Evolutionary conservation across 164 flowering plant genomes (phyloP).

Genomic region (Chimonanthus salicifolius): DNA sequence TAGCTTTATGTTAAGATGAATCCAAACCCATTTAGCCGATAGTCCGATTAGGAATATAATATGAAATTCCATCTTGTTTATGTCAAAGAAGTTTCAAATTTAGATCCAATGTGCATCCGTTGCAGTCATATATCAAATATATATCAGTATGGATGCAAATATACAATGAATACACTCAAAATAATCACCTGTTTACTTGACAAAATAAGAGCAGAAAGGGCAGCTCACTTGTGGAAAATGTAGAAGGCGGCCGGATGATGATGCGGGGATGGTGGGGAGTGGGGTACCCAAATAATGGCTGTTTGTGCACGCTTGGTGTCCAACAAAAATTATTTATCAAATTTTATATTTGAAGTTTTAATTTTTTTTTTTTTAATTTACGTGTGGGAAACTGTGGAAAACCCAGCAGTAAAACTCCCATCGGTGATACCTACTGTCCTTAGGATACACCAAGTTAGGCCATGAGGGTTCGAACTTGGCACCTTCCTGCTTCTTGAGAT

Average conservation of each 20-base stretch:
- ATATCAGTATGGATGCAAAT: not conserved
- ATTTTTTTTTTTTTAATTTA: no score
- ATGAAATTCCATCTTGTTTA: no score
- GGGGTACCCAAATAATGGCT: constrained; percentile 7
- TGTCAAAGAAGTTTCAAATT: no score
- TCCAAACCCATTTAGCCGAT: no score
- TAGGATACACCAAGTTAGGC: not conserved
- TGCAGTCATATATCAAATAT: no score
- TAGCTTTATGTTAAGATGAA: no score
- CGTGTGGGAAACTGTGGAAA: no score
- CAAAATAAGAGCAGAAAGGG: not conserved
- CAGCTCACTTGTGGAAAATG: not conserved
- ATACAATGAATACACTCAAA: not conserved
- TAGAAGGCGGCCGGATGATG: constrained; percentile 3
- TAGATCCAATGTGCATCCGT: no score
- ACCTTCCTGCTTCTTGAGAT: not conserved
- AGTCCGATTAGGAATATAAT: no score
- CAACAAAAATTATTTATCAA: not conserved
- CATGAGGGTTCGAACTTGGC: not conserved
- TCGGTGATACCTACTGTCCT: not conserved
- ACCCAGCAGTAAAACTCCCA: not conserved
- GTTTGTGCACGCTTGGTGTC: constrained; percentile 14
- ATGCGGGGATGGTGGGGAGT: constrained; percentile 12
- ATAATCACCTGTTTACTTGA: not conserved
- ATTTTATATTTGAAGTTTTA: no score